phyloP scores from a whole-genome alignment of 495 filamentous ascomycete genomes.

The Rostrohypoxylon terebratum region DNA sequence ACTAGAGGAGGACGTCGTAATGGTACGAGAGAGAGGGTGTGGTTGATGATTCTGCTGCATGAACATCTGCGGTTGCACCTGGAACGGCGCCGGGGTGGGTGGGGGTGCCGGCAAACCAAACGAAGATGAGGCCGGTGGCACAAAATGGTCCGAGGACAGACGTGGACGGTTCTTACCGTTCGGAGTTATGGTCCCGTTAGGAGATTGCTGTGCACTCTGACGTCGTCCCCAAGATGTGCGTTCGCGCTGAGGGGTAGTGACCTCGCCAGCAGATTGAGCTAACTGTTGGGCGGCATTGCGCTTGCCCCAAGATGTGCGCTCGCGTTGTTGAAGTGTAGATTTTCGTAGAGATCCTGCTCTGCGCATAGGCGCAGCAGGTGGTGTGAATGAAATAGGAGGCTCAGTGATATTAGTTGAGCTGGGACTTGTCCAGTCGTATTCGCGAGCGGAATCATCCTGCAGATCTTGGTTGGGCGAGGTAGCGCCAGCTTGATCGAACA shows the following conservation, averaged over 20 bases:
- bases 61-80: constrained; percentile 51
- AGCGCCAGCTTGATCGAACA: constrained; percentile 70
- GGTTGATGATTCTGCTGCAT: constrained; percentile 65
- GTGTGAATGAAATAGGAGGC: constrained; percentile 45
- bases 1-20: constrained; percentile 82
- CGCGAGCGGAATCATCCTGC: constrained; percentile 59
- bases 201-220: constrained; percentile 58
- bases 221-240: constrained; percentile 63
- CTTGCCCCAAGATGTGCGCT: constrained; percentile 70
- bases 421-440: constrained; percentile 57
- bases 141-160: constrained; percentile 80
- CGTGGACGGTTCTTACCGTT: constrained; percentile 69
- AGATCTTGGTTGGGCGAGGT: constrained; percentile 55
- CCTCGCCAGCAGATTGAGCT: constrained; percentile 58
- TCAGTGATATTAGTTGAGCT: constrained; percentile 48
- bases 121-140: constrained; percentile 66
- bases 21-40: constrained; percentile 85
- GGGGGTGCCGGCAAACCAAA: constrained; percentile 67
- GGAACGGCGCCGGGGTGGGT: constrained; percentile 64
- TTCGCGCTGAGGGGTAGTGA: constrained; percentile 57
- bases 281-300: constrained; percentile 61
- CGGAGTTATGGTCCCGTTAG: constrained; percentile 63
- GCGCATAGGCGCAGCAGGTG: constrained; percentile 52
- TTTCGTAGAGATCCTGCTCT: constrained; percentile 79
- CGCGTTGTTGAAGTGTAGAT: constrained; percentile 88